Evolutionary conservation across 208 protist genomes (phyloP), one percentile per base, ranked within the genome.

Genomic region (Acanthamoeba castellanii): DNA sequence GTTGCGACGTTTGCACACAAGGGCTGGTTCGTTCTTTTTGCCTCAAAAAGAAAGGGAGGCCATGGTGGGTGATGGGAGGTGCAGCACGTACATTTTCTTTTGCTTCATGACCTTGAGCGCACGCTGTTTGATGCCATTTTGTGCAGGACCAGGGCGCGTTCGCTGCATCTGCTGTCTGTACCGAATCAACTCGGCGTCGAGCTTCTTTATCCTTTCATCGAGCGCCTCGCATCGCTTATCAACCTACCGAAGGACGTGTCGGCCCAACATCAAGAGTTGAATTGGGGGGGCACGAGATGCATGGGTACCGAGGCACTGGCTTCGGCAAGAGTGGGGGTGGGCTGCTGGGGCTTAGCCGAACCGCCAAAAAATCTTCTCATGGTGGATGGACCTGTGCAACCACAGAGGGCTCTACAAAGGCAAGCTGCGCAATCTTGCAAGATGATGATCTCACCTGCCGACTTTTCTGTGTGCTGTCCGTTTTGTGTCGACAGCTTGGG

Each of bases 151-250:
- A 37, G 95, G 93, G 47, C 94, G 76, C 64, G 93, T 97, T 34
- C 95, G 93, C 42, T 85, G 81, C 55, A 97, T 95, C 74, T 97
- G 95, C 76, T 97, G 59, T 82, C 94, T 94, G 93, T 96, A 96
- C 45, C 93, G 96, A 11, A 94, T 94, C 30, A 97, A 72, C 88
- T 97, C 96, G 45, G 81, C 82, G 82, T 97, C 96, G 20, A 97
- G 84, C 50, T 95, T 95, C 34, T 92, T 84, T 37, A 97, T 97
- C 84, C 97, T 97, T 59, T 96, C 96, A 61, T 97, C 95, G 11
- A 97, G 57, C 7, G 84, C 47, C 30, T 68, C 95, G 27, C 93
- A 91, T 42, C 96, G 95, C n/a, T 37, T 76, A 87, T 97, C 97
- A 45, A 95, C 94, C 96, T 97, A 70, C 68, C 30, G 37, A 74